Percentiles rank a stretch among this genome's conserved stretches.
Conservation (phyloP, 2,329 filamentous ascomycete genomes). For the Lachnellula suecica region DNA sequence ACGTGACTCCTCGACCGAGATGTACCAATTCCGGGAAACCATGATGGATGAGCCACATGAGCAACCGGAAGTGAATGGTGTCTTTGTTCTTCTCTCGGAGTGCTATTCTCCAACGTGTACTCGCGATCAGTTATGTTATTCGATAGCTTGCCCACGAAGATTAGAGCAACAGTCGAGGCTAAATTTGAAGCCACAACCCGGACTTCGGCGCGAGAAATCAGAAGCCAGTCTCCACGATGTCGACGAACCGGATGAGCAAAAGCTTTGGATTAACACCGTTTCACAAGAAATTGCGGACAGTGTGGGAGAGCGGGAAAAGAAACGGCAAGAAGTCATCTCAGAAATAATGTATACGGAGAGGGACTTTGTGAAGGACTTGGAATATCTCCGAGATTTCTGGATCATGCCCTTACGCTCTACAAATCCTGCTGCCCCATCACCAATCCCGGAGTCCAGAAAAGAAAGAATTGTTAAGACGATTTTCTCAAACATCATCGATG, state of each 20-base stretch:
- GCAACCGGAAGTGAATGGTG: conserved; percentile 77
- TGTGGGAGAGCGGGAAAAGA: conserved; percentile 89
- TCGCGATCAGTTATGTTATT: conserved; percentile 92
- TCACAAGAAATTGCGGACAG: conserved; percentile 91
- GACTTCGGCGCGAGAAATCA: conserved; percentile 66
- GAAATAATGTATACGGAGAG: conserved; percentile 98
- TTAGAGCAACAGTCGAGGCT: conserved; percentile 92
- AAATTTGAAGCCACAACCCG: conserved; percentile 90
- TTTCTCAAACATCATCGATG: conserved; percentile 92
- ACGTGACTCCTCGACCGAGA: conserved; percentile 88
- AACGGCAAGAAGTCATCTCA: conserved; percentile 95
- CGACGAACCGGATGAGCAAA: conserved; percentile 90
- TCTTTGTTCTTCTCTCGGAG: conserved; percentile 93
- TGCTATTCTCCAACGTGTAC: conserved; percentile 99
- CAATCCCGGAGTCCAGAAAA: conserved; percentile 82
- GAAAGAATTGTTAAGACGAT: conserved; percentile 93
- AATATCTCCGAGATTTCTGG: conserved; percentile 98
- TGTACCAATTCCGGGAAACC: conserved; percentile 95
- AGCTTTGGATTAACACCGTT: conserved; percentile 98
- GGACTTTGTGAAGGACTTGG: conserved; percentile 97
- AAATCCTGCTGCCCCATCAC: conserved; percentile 63
- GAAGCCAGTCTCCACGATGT: conserved; percentile 78
- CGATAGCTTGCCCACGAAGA: conserved; percentile 90
- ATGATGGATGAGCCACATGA: conserved; percentile 81
- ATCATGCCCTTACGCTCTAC: conserved; percentile 85